Percentiles rank a stretch among this genome's conserved stretches.
These are phyloP conservation scores for Backusella morwellensis DNA, from an alignment of 192 early-diverging fungal species.

Conservation along the genomic window DNA sequence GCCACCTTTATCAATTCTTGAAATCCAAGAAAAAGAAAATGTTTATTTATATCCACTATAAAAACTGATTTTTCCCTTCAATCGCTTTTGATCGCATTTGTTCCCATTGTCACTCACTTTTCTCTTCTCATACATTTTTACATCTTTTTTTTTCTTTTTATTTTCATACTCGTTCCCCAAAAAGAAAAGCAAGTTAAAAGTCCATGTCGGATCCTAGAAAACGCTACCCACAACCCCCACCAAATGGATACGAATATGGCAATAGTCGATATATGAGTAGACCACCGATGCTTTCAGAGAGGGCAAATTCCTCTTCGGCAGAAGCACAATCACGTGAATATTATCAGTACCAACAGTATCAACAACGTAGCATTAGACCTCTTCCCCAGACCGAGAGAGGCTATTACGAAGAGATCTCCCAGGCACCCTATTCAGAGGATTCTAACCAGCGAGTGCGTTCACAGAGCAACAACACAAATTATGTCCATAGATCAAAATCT, in stretches of 20 bases:
- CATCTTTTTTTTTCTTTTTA: neutral
- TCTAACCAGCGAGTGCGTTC: neutral
- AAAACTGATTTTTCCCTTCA: neutral
- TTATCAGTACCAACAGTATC: neutral
- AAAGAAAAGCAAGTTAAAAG: neutral
- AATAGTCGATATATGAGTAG: neutral
- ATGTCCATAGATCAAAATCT: conserved; percentile 16
- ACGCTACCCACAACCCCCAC: neutral
- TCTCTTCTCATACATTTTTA: neutral
- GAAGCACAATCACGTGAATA: neutral
- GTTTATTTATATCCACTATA: neutral
- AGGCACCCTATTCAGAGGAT: neutral
- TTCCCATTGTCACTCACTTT: neutral
- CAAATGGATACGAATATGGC: neutral
- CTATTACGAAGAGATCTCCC: neutral
- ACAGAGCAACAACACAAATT: neutral
- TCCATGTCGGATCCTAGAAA: neutral
- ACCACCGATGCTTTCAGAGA: neutral
- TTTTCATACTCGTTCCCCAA: neutral
- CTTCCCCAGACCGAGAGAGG: neutral
- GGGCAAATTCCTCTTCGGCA: neutral
- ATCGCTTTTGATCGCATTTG: neutral
- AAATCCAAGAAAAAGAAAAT: neutral
- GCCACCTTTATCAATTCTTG: neutral
- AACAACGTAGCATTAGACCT: neutral